Evolutionary conservation across 2,329 filamentous ascomycete genomes (phyloP).

Genomic region (Nigrospora osmanthi): DNA sequence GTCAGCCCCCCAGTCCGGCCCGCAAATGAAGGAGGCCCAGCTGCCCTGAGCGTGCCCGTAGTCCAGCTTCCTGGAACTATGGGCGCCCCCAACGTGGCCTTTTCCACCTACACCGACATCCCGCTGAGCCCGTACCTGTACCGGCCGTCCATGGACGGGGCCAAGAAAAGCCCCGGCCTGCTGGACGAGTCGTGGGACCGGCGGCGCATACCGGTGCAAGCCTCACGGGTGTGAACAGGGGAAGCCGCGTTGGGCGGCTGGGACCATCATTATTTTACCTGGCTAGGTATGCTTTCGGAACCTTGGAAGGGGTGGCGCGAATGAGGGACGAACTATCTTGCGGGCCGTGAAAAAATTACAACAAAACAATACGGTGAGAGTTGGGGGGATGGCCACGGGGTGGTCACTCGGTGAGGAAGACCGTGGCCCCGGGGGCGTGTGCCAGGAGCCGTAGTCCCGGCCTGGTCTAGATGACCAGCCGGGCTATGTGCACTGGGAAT

Average conservation of each 20-base stretch:
- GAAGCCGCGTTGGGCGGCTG: no score
- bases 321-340: constrained; percentile 2
- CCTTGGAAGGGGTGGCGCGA: not conserved
- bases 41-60: constrained; percentile 17
- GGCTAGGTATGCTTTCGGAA: not conserved
- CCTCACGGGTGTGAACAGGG: no score
- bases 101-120: constrained; percentile 18
- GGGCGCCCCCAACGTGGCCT: constrained; percentile 6
- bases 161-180: constrained; percentile 6
- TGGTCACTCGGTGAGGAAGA: no score
- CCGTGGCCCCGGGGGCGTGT: no score
- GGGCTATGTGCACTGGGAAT: no score
- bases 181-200: constrained; percentile 2
- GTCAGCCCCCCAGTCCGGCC: constrained; percentile 12
- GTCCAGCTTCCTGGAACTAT: constrained; percentile 7
- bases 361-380: not conserved
- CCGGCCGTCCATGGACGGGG: constrained; percentile 12
- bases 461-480: no score
- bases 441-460: no score
- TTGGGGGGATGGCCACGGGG: no score
- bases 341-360: constrained; percentile 5
- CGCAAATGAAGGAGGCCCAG: constrained; percentile 30
- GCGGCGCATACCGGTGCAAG: not conserved
- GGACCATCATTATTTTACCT: no score
- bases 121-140: constrained; percentile 18